Conservation (phyloP, 106 monocot species). For the Triglochin maritima region DNA sequence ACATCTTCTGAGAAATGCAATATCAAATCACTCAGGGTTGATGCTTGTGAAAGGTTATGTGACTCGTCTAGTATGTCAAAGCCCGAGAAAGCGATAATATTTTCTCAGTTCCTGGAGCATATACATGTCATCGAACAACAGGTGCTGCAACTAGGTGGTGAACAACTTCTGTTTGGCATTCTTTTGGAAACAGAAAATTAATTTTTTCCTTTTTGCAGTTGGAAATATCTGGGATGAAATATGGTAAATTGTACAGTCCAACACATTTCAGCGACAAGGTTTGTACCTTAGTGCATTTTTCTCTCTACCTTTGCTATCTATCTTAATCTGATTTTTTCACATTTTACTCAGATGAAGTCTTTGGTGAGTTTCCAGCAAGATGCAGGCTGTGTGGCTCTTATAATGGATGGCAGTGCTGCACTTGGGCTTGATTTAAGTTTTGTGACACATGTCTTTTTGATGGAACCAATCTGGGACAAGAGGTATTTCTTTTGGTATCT, state of each 20-base stretch:
- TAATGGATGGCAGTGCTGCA: constrained; percentile 99
- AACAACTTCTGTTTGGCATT: background rate
- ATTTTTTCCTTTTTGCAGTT: constrained; percentile 33
- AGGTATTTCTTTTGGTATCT: constrained; percentile 30
- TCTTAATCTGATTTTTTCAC: background rate
- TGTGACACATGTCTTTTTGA: constrained; percentile 87
- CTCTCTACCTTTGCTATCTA: background rate
- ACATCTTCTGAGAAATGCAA: constrained; percentile 3
- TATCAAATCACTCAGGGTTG: background rate
- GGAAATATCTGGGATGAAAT: constrained; percentile 62
- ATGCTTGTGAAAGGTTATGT: constrained; percentile 4
- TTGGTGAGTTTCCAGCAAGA: constrained; percentile 67
- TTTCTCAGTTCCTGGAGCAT: constrained; percentile 98
- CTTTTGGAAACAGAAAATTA: constrained; percentile 1
- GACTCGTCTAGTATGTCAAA: constrained; percentile 10
- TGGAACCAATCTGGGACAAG: constrained; percentile 99
- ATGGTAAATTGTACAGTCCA: constrained; percentile 84
- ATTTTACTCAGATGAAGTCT: constrained; percentile 53
- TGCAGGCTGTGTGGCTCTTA: constrained; percentile 58
- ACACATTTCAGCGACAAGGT: constrained; percentile 81
- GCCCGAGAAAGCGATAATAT: constrained; percentile 86
- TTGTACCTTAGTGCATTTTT: constrained; percentile 1
- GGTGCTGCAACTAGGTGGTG: constrained; percentile 20
- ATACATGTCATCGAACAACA: constrained; percentile 96
- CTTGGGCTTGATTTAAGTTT: constrained; percentile 97